Base-by-base conservation (phyloP, 257 asterid species). In the Coffea canephora region DNA sequence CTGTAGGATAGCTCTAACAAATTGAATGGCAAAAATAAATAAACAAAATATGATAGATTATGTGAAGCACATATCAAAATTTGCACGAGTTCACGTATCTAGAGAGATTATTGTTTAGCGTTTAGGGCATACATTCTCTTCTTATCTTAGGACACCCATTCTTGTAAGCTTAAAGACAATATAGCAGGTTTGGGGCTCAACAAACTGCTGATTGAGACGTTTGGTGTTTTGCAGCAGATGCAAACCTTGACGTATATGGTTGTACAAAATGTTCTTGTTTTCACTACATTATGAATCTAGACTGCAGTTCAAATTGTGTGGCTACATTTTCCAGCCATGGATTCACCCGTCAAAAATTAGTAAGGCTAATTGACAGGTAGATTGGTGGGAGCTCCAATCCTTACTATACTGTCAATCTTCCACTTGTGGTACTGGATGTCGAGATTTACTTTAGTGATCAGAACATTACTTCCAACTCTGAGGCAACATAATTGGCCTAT, bases 1-100 rank as follows among this genome's bases (percentile, higher is more conserved):
- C 86, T 66, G 94, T 89, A 69, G 99, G 98, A 84, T 95, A 95
- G 94, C 99, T 93, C 99, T 95, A 78, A 78, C 84, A 88, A 79
- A 82, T 71, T 66, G 57, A 79, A 72, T 50, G 31, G 77, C 12
- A 79, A 18, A 72, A 39, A 74, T 43, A 72, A 74, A 50, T 61
- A 57, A 74, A 6, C 72, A 82, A 68, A 49, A 9, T 69, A 41
- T 4, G 79, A 21, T 15, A 55, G 31, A 7, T 11, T 2, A 16
- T 1, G 27, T 59, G 68, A 62, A n/a, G 68, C 68, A 62, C 43
- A 23, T 74, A 41, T 39, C 21, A 8, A 18, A 10, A 65, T 65
- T 25, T 65, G 25, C 34, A 3, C 5, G 13, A 25, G 15, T 65
- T 65, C 69, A 36, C 5, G 65, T 64, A 73, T 48, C 18, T 13